phyloP scores from a whole-genome alignment of 1,284 basidiomycete genomes.

The Austroboletus novae-zelandiae region DNA sequence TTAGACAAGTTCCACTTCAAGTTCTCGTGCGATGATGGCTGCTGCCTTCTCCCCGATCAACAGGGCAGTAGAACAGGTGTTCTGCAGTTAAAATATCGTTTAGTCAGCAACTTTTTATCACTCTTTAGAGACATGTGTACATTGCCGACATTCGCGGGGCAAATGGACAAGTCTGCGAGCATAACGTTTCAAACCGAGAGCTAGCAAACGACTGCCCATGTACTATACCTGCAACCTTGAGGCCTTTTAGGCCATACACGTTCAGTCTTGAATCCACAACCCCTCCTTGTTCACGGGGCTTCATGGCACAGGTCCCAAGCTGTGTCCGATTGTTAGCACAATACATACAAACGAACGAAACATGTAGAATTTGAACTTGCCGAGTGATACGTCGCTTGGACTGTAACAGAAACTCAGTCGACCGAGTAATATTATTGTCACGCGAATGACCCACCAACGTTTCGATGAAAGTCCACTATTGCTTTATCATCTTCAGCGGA shows the following conservation, averaged over 20 bases:
- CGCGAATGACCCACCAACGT: constrained; percentile 21
- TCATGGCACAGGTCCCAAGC: constrained; percentile 23
- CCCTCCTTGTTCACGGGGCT: constrained; percentile 8
- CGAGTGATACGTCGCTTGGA: constrained; percentile 50
- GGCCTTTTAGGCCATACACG: constrained; percentile 15
- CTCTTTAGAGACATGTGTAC: not conserved
- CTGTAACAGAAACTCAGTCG: constrained; percentile 25
- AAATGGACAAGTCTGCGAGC: constrained; percentile 8
- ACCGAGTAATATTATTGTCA: too few species aligned
- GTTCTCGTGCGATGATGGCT: constrained; percentile 10
- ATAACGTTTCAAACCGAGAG: not conserved
- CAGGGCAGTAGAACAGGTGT: constrained; percentile 5
- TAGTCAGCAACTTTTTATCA: not conserved
- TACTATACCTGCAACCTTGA: constrained; percentile 1
- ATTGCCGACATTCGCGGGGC: constrained; percentile 9
- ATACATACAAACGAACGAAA: not conserved
- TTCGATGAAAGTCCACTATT: constrained; percentile 42
- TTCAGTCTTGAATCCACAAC: constrained; percentile 19
- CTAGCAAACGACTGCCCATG: not conserved
- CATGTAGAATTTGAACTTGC: constrained; percentile 31
- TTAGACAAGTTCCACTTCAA: constrained; percentile 4
- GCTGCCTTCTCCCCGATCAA: constrained; percentile 18
- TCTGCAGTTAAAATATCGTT: constrained; percentile 2
- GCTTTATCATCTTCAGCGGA: constrained; percentile 52
- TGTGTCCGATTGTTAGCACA: not conserved